These are phyloP conservation scores for Graphiopsis chlorocephala DNA, from an alignment of 2,329 filamentous ascomycete genomes.

Conservation along the genomic window DNA sequence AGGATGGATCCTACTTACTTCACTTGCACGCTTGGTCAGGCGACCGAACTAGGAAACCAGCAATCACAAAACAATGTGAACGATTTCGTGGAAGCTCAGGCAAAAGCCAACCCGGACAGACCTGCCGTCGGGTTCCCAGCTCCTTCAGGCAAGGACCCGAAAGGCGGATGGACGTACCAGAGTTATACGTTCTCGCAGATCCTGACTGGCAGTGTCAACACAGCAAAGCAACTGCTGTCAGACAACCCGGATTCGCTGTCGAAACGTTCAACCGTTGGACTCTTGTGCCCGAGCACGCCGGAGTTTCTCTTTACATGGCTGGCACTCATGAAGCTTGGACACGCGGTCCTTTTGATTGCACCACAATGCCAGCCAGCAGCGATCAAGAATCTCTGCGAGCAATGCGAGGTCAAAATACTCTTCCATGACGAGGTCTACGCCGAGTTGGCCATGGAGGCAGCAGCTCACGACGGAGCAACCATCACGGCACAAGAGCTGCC, in stretches of 20 bases:
- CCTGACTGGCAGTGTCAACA: conserved; percentile 33
- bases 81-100: conserved; percentile 52
- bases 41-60: conserved; percentile 38
- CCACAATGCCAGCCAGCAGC: conserved; percentile 47
- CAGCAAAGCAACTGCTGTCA: conserved; percentile 35
- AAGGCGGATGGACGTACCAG: conserved; percentile 23
- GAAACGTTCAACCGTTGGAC: conserved; percentile 42
- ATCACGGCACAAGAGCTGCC: neutral
- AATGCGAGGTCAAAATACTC: conserved; percentile 43
- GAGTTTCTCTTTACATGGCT: conserved; percentile 61
- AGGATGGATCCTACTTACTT: conserved; percentile 51
- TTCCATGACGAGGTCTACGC: conserved; percentile 46
- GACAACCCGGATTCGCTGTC: conserved; percentile 19
- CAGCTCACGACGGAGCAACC: conserved; percentile 6
- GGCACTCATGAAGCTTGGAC: conserved; percentile 55
- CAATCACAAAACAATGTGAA: conserved; percentile 47
- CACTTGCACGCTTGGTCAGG: conserved; percentile 60
- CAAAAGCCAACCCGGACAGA: conserved; percentile 35
- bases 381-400: conserved; percentile 53
- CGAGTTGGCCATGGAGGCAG: conserved; percentile 33
- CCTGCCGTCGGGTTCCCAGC: conserved; percentile 53
- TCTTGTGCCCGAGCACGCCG: conserved; percentile 56
- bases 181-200: conserved; percentile 40
- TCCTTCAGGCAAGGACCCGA: conserved; percentile 21
- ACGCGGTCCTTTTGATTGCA: conserved; percentile 57